These are phyloP conservation scores for Erigeron philadelphicus DNA, from an alignment of 140 eudicot genomes.

Conservation along the genomic window DNA sequence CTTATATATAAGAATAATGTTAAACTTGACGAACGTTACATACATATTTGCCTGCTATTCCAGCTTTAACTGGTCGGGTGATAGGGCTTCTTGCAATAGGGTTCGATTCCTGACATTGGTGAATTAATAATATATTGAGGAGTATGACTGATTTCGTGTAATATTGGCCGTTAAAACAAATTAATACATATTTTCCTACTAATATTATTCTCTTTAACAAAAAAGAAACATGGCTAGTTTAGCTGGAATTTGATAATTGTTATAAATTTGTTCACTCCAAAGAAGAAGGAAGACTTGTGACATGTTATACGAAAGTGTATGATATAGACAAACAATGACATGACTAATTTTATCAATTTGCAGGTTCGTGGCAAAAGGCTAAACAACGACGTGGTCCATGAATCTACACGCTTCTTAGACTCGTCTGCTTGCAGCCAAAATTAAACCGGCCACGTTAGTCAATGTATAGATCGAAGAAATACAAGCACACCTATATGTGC, in stretches of 20 bases:
- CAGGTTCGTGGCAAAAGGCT: constrained; percentile 22
- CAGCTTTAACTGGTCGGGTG: too few species aligned
- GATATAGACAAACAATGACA: constrained; percentile 16
- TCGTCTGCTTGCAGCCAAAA: constrained; percentile 9
- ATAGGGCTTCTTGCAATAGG: too few species aligned
- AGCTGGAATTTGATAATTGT: not conserved
- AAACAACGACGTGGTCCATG: constrained; percentile 28
- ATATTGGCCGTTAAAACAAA: not conserved
- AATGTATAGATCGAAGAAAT: constrained; percentile 5
- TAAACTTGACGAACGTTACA: not conserved
- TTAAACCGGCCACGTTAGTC: constrained; percentile 8
- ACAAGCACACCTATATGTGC: constrained; percentile 7
- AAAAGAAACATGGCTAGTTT: not conserved
- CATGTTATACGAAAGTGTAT: constrained; percentile 21
- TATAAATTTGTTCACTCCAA: constrained; percentile 11
- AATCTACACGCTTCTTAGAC: constrained; percentile 9
- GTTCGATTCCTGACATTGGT: too few species aligned
- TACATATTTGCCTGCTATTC: too few species aligned
- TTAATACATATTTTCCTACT: not conserved
- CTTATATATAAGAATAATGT: not conserved
- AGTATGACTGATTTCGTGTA: too few species aligned
- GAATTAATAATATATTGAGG: too few species aligned
- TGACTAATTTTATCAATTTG: not conserved
- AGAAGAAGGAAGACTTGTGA: constrained; percentile 1
- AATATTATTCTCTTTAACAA: not conserved